A percentile compares a stretch with the other conserved stretches of the same genome.
Evolutionary conservation across 148 eudicot genomes (phyloP).

Genomic region (Rheum nobile): DNA sequence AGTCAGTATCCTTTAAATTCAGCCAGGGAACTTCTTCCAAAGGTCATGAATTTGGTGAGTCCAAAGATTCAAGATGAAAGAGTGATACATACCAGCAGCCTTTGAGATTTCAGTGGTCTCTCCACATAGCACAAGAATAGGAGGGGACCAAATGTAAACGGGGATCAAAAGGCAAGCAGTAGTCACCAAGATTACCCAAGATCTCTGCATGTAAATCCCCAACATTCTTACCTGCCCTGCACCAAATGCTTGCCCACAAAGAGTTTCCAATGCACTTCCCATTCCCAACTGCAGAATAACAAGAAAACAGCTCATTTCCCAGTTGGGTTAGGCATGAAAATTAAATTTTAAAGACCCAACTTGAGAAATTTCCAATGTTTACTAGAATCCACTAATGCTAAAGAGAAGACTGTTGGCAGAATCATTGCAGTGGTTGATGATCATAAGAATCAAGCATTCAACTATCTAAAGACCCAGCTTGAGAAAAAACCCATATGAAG

Average conservation of each 20-base stretch:
- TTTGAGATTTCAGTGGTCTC: constrained; percentile 15
- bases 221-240: constrained; percentile 37
- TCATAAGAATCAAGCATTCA: too few relatives aligned
- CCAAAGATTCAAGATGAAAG: background rate
- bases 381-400: background rate
- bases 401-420: too few relatives aligned
- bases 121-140: constrained; percentile 17
- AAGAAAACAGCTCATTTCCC: too few relatives aligned
- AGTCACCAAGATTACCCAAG: constrained; percentile 33
- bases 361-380: background rate
- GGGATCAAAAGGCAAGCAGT: constrained; percentile 15
- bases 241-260: constrained; percentile 59
- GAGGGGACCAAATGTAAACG: constrained; percentile 29
- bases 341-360: background rate
- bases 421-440: too few relatives aligned
- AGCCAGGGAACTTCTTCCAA: background rate
- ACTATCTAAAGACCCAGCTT: background rate
- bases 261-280: constrained; percentile 53
- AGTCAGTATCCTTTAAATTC: background rate
- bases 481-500: too few relatives aligned
- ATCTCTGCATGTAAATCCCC: constrained; percentile 49
- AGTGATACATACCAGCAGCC: constrained; percentile 13
- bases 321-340: too few relatives aligned
- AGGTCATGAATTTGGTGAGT: background rate
- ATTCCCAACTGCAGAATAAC: constrained; percentile 30